Conservation (phyloP, 257 asterid genomes). For the Fraxinus quadrangulata region DNA sequence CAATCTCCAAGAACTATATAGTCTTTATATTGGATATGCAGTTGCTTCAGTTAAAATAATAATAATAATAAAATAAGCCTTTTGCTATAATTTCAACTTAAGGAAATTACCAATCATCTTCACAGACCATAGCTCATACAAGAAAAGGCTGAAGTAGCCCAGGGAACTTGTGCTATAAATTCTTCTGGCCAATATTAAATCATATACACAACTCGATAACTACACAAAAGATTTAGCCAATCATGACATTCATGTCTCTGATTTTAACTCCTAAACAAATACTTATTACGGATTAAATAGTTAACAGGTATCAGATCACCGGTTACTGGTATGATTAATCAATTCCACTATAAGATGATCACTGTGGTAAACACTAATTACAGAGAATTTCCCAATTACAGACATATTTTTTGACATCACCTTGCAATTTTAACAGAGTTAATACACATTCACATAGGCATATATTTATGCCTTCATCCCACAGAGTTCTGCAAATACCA, state of each 20-base stretch:
- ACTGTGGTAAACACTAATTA: slow-evolving; percentile 1
- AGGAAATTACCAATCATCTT: background rate
- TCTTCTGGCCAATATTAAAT: too few species aligned
- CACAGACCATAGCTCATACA: background rate
- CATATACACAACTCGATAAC: too few species aligned
- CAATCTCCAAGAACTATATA: background rate
- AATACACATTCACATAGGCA: too few species aligned
- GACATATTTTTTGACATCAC: background rate
- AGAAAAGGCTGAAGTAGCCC: background rate
- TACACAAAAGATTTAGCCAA: too few species aligned
- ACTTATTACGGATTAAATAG: too few species aligned
- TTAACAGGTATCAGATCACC: too few species aligned
- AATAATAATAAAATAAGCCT: too few species aligned
- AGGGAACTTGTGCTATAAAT: background rate
- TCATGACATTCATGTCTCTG: too few species aligned
- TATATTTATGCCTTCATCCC: background rate
- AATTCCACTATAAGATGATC: background rate
- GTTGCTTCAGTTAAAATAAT: background rate
- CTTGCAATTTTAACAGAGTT: background rate
- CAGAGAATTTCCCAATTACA: background rate
- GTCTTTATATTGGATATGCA: background rate
- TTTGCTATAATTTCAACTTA: too few species aligned
- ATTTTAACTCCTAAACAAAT: too few species aligned
- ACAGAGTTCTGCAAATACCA: background rate
- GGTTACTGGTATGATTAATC: too few species aligned